Evolutionary conservation across 2,329 filamentous ascomycete genomes (phyloP).

Genomic region (Stemphylium beticola): DNA sequence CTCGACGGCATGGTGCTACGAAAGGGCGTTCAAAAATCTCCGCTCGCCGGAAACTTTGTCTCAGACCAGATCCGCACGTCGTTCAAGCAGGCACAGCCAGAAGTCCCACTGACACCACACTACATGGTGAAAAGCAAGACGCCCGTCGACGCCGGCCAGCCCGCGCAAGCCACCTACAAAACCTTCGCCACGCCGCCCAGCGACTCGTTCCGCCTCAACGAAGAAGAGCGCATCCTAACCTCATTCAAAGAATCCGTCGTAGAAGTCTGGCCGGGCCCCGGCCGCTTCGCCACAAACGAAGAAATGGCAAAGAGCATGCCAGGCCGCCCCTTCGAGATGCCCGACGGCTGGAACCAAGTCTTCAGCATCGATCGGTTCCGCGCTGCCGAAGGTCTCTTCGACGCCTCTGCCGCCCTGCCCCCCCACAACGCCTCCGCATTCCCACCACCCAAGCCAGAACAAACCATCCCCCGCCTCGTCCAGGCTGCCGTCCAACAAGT

Average conservation of each 20-base stretch:
- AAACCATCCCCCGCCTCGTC: slow-evolving; percentile 85
- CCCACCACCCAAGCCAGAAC: slow-evolving; percentile 67
- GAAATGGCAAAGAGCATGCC: slow-evolving; percentile 75
- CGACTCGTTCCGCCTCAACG: slow-evolving; percentile 77
- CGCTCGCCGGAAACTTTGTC: slow-evolving; percentile 86
- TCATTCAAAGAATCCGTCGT: slow-evolving; percentile 99
- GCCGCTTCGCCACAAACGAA: slow-evolving; percentile 72
- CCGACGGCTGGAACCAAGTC: slow-evolving; percentile 93
- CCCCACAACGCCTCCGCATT: slow-evolving; percentile 48
- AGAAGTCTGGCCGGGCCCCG: slow-evolving; percentile 86
- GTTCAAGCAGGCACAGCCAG: slow-evolving; percentile 71
- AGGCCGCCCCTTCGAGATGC: slow-evolving; percentile 93
- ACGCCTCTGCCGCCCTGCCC: slow-evolving; percentile 75
- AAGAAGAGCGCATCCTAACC: slow-evolving; percentile 91
- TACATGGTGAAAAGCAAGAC: slow-evolving; percentile 89
- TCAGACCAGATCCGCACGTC: slow-evolving; percentile 85
- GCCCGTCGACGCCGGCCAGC: slow-evolving; percentile 82
- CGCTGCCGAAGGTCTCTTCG: slow-evolving; percentile 88
- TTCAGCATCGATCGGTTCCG: slow-evolving; percentile 88
- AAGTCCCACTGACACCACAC: slow-evolving; percentile 79
- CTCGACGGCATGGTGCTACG: slow-evolving; percentile 95
- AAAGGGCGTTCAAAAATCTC: slow-evolving; percentile 82
- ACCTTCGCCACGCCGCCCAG: slow-evolving; percentile 67
- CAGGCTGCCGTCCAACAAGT: slow-evolving; percentile 77
- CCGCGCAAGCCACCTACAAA: slow-evolving; percentile 76